Percentiles rank a stretch among this genome's conserved stretches.
Evolutionary conservation across 805 yeast species (phyloP).

Genomic region (Ogataea dorogensis): DNA sequence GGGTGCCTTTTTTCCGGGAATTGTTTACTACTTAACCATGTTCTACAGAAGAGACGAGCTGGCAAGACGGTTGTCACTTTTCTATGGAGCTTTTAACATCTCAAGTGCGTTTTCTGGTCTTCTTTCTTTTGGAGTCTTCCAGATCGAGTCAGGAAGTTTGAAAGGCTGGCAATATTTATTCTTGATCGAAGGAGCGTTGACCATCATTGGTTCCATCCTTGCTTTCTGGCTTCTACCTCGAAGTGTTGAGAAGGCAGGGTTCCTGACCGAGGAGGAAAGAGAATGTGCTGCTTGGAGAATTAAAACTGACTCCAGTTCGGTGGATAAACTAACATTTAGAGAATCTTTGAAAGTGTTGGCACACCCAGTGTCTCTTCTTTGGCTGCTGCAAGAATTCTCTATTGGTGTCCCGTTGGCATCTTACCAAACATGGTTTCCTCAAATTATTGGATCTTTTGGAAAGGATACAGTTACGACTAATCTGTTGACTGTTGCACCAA

Average conservation of each 20-base stretch:
- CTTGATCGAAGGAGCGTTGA: conserved; percentile 43
- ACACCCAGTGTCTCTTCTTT: conserved; percentile 43
- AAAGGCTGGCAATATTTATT: conserved; percentile 50
- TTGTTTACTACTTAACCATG: conserved; percentile 36
- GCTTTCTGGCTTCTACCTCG: conserved; percentile 39
- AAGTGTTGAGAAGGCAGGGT: conserved; percentile 34
- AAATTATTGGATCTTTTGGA: conserved; percentile 38
- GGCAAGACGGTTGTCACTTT: conserved; percentile 36
- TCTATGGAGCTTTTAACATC: conserved; percentile 34
- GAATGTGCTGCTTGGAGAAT: conserved; percentile 39
- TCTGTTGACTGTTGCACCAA: conserved; percentile 47
- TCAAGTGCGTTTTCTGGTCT: conserved; percentile 39
- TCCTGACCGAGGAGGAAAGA: conserved; percentile 41
- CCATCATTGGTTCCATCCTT: conserved; percentile 36
- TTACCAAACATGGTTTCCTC: conserved; percentile 49
- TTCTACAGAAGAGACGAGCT: conserved; percentile 39
- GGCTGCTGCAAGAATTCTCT: conserved; percentile 43
- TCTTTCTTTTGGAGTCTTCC: conserved; percentile 37
- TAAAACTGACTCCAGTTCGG: conserved; percentile 45
- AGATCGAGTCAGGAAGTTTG: conserved; percentile 36
- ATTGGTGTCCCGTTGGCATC: conserved; percentile 50
- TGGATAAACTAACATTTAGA: conserved; percentile 35
- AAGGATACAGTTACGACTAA: conserved; percentile 41
- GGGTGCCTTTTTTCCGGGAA: conserved; percentile 39
- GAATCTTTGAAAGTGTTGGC: conserved; percentile 44